These are phyloP conservation scores for Hemileia vastatrix DNA, from an alignment of 1,284 basidiomycete species.

Conservation along the genomic window DNA sequence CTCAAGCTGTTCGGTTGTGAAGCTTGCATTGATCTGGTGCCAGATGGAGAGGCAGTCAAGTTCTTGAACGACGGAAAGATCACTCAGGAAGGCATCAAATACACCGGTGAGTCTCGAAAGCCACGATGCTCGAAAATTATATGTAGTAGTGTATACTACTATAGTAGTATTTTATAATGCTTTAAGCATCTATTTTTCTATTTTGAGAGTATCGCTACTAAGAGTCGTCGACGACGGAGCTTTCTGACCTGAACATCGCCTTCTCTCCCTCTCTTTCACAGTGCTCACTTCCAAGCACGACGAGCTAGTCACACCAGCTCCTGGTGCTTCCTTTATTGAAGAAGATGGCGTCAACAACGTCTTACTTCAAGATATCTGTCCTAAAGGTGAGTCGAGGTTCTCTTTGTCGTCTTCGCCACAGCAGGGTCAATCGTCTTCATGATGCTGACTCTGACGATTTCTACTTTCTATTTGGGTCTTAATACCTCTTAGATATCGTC, in stretches of 20 bases:
- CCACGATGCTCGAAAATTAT: not conserved
- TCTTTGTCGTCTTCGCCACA: not conserved
- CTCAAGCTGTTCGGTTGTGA: not conserved
- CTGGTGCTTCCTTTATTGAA: not conserved
- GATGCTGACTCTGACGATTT: no score
- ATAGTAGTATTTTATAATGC: no score
- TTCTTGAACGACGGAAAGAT: not conserved
- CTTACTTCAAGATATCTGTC: not conserved
- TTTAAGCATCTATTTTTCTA: no score
- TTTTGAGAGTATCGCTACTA: no score
- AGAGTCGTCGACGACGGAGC: no score
- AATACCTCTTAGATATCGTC: no score
- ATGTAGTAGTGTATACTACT: no score
- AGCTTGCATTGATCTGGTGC: not conserved
- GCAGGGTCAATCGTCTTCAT: no score
- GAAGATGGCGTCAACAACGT: not conserved
- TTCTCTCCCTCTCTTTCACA: not conserved
- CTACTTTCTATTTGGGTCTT: no score
- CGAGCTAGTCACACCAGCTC: not conserved
- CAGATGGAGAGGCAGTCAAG: not conserved
- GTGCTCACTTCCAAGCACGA: not conserved
- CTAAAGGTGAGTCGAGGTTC: not conserved
- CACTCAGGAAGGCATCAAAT: not conserved
- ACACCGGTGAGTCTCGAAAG: not conserved
- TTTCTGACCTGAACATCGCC: not conserved